Conservation (phyloP, 2,329 filamentous ascomycete species). For the Dryadomyces quercus-mongolicae region DNA sequence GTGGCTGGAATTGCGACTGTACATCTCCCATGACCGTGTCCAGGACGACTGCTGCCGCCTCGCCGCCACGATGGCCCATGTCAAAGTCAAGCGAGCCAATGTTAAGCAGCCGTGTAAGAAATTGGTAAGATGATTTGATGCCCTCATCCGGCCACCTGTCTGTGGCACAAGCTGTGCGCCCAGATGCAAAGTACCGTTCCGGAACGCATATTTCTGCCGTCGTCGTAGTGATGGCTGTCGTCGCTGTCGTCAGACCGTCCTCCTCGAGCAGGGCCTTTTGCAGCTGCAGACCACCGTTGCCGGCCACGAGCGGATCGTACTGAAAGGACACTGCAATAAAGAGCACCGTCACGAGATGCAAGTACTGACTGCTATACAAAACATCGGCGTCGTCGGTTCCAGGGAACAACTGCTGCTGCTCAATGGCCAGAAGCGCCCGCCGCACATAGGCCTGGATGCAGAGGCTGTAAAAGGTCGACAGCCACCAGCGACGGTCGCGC, state of each 20-base stretch:
- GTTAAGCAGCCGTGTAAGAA: conserved; percentile 16
- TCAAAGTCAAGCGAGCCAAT: conserved; percentile 20
- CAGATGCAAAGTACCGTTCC: conserved; percentile 16
- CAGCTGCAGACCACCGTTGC: conserved; percentile 10
- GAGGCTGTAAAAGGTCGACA: conserved; percentile 20
- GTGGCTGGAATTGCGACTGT: not conserved
- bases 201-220: conserved; percentile 12
- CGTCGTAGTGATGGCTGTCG: not conserved
- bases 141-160: conserved; percentile 17
- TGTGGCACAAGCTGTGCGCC: conserved; percentile 15
- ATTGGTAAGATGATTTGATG: conserved; percentile 19
- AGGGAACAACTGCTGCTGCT: conserved; percentile 17
- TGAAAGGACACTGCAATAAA: conserved; percentile 21
- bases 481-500: conserved; percentile 19
- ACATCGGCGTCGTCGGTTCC: conserved; percentile 16
- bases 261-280: conserved; percentile 18
- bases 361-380: conserved; percentile 17
- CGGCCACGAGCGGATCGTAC: conserved; percentile 18
- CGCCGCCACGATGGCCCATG: not conserved
- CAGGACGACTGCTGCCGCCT: not conserved
- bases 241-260: conserved; percentile 9
- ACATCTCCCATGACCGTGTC: too few species aligned
- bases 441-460: conserved; percentile 20
- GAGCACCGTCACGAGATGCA: conserved; percentile 17
- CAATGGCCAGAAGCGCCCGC: conserved; percentile 17